A percentile compares a stretch with the other conserved stretches of the same genome.
These are phyloP conservation scores for Fallopia convolvulus DNA, from an alignment of 148 eudicot genomes.

Conservation along the genomic window DNA sequence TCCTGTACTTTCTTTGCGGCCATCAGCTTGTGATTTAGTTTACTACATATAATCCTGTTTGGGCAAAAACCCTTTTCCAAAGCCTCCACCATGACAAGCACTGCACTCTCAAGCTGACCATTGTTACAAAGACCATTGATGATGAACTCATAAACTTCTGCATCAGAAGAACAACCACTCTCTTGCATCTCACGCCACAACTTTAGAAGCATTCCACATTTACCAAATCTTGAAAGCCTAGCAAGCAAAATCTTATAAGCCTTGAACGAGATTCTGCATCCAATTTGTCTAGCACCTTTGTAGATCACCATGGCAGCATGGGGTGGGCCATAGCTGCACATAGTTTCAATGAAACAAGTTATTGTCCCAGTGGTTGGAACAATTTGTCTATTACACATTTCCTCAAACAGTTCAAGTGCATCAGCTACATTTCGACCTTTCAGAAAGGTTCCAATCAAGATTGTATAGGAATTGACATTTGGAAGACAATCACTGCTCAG, in stretches of 20 bases:
- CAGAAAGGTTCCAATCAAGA: slow-evolving; percentile 42
- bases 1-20: slow-evolving; percentile 51
- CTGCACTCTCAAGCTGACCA: slow-evolving; percentile 87
- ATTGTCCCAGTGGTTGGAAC: slow-evolving; percentile 58
- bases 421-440: slow-evolving; percentile 81
- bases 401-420: slow-evolving; percentile 79
- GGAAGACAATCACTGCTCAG: slow-evolving; percentile 41
- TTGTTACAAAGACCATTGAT: slow-evolving; percentile 79
- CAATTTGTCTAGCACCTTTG: slow-evolving; percentile 55
- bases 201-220: slow-evolving; percentile 74
- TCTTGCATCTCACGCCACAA: slow-evolving; percentile 87
- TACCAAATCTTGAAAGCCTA: slow-evolving; percentile 86
- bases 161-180: slow-evolving; percentile 57
- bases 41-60: slow-evolving; percentile 6
- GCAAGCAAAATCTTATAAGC: slow-evolving; percentile 74
- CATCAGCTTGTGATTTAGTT: slow-evolving; percentile 55
- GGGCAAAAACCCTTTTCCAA: slow-evolving; percentile 77
- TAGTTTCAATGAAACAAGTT: slow-evolving; percentile 62
- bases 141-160: slow-evolving; percentile 68
- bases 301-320: slow-evolving; percentile 86
- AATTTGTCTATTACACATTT: slow-evolving; percentile 57
- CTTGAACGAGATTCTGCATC: slow-evolving; percentile 50
- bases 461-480: slow-evolving; percentile 48
- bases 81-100: slow-evolving; percentile 69
- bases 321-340: slow-evolving; percentile 89